Evolutionary conservation across 2,329 filamentous ascomycete species (phyloP).

Genomic region (Cryphonectria carpinicola): DNA sequence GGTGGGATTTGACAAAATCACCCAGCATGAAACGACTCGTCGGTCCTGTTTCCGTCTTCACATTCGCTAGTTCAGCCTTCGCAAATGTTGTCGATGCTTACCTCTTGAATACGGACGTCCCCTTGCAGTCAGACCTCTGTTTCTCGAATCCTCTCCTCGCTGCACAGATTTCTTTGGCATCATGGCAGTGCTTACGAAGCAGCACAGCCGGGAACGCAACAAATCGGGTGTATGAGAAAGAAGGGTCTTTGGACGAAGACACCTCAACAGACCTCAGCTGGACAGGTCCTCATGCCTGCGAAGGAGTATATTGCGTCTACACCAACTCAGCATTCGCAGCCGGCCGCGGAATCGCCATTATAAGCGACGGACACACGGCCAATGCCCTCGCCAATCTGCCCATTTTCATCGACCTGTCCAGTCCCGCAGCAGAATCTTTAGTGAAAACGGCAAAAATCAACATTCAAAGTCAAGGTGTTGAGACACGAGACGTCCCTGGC

Average conservation of each 20-base stretch:
- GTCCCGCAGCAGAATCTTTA: not conserved
- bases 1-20: not conserved
- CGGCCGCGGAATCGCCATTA: conserved; percentile 28
- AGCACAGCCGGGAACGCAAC: not conserved
- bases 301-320: conserved; percentile 29
- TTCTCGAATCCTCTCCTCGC: conserved; percentile 14
- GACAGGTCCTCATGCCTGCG: conserved; percentile 29
- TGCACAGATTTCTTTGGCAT: not conserved
- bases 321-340: conserved; percentile 26
- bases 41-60: not conserved
- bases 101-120: not conserved
- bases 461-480: not conserved
- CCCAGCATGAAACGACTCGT: not conserved
- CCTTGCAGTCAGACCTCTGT: conserved; percentile 4
- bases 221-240: not conserved
- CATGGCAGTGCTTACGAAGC: conserved; percentile 15
- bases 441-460: conserved; percentile 14
- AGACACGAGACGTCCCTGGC: conserved; percentile 14
- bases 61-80: not conserved
- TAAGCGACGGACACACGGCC: conserved; percentile 27
- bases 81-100: not conserved
- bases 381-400: conserved; percentile 28
- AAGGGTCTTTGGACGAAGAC: not conserved
- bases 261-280: conserved; percentile 17
- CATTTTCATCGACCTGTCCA: conserved; percentile 11